Percentiles rank a stretch among this genome's conserved stretches.
Evolutionary conservation across 2,329 filamentous ascomycete species (phyloP).

Genomic region (Zasmidium angulare): DNA sequence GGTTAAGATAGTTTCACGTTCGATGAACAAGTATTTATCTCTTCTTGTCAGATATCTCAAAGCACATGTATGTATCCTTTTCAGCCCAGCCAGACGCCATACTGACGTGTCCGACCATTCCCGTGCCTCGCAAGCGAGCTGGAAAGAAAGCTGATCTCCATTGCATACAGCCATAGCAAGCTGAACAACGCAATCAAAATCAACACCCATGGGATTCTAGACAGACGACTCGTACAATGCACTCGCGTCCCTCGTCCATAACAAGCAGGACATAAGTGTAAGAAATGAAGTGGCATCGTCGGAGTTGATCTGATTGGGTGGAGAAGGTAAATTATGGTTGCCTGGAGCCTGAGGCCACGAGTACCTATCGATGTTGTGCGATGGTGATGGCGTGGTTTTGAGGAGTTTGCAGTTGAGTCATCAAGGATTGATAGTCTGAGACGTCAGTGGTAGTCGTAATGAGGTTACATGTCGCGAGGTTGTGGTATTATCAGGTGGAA

Average conservation of each 20-base stretch:
- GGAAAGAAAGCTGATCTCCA: neutral
- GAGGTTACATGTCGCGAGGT: no score
- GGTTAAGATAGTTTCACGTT: no score
- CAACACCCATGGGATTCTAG: neutral
- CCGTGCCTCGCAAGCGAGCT: neutral
- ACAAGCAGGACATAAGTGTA: neutral
- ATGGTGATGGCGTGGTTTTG: neutral
- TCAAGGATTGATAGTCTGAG: neutral
- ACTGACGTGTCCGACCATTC: neutral
- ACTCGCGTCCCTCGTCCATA: neutral
- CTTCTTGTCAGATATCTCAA: no score
- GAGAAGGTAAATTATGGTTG: neutral
- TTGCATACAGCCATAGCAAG: neutral
- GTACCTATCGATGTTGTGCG: neutral
- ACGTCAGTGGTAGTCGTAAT: neutral
- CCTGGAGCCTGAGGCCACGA: slow-evolving; percentile 3
- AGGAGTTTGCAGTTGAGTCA: neutral
- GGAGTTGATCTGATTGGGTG: neutral
- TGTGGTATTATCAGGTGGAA: no score
- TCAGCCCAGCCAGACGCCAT: neutral
- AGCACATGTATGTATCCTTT: no score
- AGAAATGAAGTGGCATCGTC: neutral
- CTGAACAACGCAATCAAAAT: neutral
- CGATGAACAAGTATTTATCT: neutral
- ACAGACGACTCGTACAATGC: neutral